Conservation (phyloP, 2,329 filamentous ascomycete species). For the Cytospora piceae region DNA sequence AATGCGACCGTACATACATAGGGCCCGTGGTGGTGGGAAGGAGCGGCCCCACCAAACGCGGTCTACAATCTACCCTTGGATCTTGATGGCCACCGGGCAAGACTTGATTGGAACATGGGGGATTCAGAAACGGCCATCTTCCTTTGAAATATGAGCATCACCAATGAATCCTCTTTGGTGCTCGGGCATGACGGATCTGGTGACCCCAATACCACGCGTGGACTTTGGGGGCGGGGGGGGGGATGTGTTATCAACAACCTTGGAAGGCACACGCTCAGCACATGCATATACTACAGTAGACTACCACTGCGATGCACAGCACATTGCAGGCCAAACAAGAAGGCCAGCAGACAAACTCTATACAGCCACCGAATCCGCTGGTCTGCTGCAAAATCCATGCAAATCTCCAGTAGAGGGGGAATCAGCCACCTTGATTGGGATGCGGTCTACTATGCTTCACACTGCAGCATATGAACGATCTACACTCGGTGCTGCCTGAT, state of each 20-base stretch:
- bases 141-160: slow-evolving; percentile 10
- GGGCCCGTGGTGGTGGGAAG: slow-evolving; percentile 27
- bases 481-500: neutral
- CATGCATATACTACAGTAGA: slow-evolving; percentile 9
- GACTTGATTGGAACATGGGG: slow-evolving; percentile 18
- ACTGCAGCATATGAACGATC: neutral
- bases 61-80: slow-evolving; percentile 5
- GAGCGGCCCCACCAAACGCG: slow-evolving; percentile 18
- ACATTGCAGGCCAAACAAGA: slow-evolving; percentile 17
- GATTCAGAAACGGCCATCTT: slow-evolving; percentile 11
- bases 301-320: slow-evolving; percentile 18
- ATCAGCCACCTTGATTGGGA: neutral
- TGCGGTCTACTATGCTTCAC: neutral
- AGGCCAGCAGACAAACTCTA: slow-evolving; percentile 15
- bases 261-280: slow-evolving; percentile 18
- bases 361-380: neutral
- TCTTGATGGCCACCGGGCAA: slow-evolving; percentile 4
- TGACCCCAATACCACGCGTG: slow-evolving; percentile 23
- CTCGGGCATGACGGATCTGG: slow-evolving; percentile 17
- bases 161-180: slow-evolving; percentile 22
- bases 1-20: slow-evolving; percentile 28
- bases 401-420: neutral
- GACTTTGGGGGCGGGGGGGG: no score
- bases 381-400: neutral
- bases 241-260: slow-evolving; percentile 5